Percentiles rank a stretch among this genome's conserved stretches.
Conservation (phyloP, 2,329 filamentous ascomycete genomes). For the Calonectria hongkongensis region DNA sequence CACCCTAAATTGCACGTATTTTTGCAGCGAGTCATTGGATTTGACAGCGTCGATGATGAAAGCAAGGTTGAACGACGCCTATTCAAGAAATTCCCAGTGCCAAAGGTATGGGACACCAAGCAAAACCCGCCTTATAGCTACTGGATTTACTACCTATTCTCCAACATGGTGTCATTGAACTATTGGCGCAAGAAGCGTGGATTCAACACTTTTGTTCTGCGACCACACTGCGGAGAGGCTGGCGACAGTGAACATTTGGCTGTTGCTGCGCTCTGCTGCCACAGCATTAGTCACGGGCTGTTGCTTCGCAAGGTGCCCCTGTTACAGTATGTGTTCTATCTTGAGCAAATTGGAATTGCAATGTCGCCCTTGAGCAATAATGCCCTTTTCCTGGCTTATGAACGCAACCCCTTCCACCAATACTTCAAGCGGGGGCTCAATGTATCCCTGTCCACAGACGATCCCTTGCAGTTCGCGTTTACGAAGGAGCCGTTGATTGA, state of each 20-base stretch:
- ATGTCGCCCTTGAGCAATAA: slow-evolving; percentile 99
- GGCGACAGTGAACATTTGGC: slow-evolving; percentile 97
- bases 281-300: slow-evolving; percentile 97
- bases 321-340: slow-evolving; percentile 97
- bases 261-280: slow-evolving; percentile 91
- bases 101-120: slow-evolving; percentile 90
- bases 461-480: slow-evolving; percentile 97
- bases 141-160: slow-evolving; percentile 98
- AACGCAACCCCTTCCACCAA: slow-evolving; percentile 95
- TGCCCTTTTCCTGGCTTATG: slow-evolving; percentile 95
- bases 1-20: slow-evolving; percentile 97
- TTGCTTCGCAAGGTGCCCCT: slow-evolving; percentile 94
- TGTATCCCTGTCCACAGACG: slow-evolving; percentile 96
- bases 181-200: slow-evolving; percentile 91
- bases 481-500: slow-evolving; percentile 99
- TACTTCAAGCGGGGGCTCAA: slow-evolving; percentile 98
- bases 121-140: slow-evolving; percentile 99
- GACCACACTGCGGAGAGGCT: slow-evolving; percentile 97
- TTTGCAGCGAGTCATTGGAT: slow-evolving; percentile 94
- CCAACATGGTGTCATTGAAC: slow-evolving; percentile 95
- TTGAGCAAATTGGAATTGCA: slow-evolving; percentile 97
- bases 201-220: slow-evolving; percentile 95
- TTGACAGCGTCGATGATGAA: slow-evolving; percentile 98
- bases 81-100: slow-evolving; percentile 96
- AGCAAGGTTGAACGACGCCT: slow-evolving; percentile 95